Conservation (phyloP, 257 asterid species). For the Przewalskia tangutica region DNA sequence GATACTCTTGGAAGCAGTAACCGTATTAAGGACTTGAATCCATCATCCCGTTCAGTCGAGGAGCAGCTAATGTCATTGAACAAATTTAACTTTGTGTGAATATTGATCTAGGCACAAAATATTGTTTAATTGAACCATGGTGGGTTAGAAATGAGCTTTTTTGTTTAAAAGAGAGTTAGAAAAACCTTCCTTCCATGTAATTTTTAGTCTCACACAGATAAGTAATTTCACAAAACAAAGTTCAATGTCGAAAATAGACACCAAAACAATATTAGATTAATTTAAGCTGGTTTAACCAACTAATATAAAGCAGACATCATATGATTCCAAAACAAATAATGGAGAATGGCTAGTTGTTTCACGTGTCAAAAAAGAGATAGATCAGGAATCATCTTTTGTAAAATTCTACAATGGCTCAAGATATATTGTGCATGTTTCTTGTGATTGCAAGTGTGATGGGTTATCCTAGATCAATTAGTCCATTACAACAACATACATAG, state of each 20-base stretch:
- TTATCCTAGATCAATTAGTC: background rate
- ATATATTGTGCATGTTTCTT: background rate
- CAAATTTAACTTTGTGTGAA: background rate
- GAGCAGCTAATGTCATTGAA: background rate
- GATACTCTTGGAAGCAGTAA: background rate
- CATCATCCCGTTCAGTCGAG: background rate
- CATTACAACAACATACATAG: too few species aligned
- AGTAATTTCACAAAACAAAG: background rate
- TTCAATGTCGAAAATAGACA: background rate
- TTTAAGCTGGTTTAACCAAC: background rate
- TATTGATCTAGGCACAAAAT: background rate
- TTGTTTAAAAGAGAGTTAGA: background rate
- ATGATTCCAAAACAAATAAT: background rate
- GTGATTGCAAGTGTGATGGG: background rate
- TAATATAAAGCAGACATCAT: background rate
- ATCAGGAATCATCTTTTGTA: background rate
- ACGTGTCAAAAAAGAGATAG: background rate
- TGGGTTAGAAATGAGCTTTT: background rate
- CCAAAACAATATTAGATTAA: background rate
- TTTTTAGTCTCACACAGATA: background rate
- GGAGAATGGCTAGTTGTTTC: background rate
- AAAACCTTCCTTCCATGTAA: background rate
- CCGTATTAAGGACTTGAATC: background rate
- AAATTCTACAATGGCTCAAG: background rate
- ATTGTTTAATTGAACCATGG: background rate